Evolutionary conservation across 345 rosid species (phyloP).

Genomic region (Eucalyptus erythrocorys): DNA sequence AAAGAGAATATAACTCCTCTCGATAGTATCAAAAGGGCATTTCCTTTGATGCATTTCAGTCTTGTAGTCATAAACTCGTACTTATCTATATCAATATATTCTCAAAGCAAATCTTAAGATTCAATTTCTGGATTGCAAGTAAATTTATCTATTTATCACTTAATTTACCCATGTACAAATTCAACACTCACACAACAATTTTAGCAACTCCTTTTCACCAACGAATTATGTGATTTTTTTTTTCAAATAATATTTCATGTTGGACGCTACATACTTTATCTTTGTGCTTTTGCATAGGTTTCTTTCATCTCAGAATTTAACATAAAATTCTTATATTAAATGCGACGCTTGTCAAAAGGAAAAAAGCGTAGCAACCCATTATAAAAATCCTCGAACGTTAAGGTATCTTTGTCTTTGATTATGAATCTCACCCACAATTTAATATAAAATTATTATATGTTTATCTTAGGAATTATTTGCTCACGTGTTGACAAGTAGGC

Average conservation of each 20-base stretch:
- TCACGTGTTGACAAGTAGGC: not conserved
- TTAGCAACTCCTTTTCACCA: not conserved
- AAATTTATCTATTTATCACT: not conserved
- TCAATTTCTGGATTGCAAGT: not conserved
- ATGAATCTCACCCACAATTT: not conserved
- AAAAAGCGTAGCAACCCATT: not conserved
- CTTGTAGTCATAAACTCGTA: not conserved
- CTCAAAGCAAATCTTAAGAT: not conserved
- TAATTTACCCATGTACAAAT: not conserved
- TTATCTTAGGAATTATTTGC: not conserved
- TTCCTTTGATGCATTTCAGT: not conserved
- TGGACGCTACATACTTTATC: not conserved
- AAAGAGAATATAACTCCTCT: not conserved
- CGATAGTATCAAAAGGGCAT: not conserved
- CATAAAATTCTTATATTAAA: accelerated
- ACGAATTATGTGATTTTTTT: not conserved
- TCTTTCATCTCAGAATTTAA: not conserved
- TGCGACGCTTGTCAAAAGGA: not conserved
- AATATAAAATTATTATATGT: accelerated
- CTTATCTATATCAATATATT: not conserved
- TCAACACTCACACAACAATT: not conserved
- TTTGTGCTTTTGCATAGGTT: not conserved
- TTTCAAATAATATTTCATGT: not conserved
- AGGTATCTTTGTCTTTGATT: not conserved
- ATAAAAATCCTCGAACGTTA: not conserved